A percentile compares a stretch with the other conserved stretches of the same genome.
phyloP scores from a whole-genome alignment of 805 yeast genomes.

The Peterozyma xylosa region DNA sequence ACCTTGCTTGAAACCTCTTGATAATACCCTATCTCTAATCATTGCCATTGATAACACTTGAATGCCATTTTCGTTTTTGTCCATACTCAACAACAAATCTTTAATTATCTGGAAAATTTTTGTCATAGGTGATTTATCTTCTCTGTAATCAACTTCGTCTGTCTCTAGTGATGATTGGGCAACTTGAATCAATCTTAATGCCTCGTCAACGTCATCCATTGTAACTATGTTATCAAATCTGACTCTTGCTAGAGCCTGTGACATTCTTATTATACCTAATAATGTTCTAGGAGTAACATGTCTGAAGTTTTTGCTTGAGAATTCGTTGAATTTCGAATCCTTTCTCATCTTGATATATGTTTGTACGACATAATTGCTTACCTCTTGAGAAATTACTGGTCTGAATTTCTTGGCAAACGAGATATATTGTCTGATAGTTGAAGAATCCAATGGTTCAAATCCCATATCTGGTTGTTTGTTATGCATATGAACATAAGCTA shows the following conservation, averaged over 20 bases:
- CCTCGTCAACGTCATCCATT: constrained; percentile 88
- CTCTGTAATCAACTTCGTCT: constrained; percentile 35
- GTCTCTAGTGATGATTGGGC: constrained; percentile 77
- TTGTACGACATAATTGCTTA: constrained; percentile 80
- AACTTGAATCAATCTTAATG: constrained; percentile 76
- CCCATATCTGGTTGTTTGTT: constrained; percentile 76
- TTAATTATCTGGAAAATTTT: constrained; percentile 68
- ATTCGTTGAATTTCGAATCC: constrained; percentile 75
- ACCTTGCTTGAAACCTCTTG: constrained; percentile 77
- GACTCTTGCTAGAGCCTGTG: constrained; percentile 91
- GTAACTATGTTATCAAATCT: constrained; percentile 70
- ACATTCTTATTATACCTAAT: constrained; percentile 81
- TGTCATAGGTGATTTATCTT: constrained; percentile 59
- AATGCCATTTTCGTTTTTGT: constrained; percentile 26
- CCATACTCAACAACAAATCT: constrained; percentile 36
- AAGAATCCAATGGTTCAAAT: constrained; percentile 69
- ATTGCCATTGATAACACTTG: constrained; percentile 33
- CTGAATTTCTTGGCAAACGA: constrained; percentile 78
- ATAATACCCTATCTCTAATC: constrained; percentile 58
- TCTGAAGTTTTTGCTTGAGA: constrained; percentile 70
- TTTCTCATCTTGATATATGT: constrained; percentile 89
- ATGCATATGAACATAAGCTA: constrained; percentile 92
- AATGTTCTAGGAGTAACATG: constrained; percentile 95
- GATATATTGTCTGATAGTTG: constrained; percentile 79
- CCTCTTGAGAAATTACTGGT: constrained; percentile 78